Conservation (phyloP, 2,329 filamentous ascomycete genomes). For the Ophiostoma tasmaniense region DNA sequence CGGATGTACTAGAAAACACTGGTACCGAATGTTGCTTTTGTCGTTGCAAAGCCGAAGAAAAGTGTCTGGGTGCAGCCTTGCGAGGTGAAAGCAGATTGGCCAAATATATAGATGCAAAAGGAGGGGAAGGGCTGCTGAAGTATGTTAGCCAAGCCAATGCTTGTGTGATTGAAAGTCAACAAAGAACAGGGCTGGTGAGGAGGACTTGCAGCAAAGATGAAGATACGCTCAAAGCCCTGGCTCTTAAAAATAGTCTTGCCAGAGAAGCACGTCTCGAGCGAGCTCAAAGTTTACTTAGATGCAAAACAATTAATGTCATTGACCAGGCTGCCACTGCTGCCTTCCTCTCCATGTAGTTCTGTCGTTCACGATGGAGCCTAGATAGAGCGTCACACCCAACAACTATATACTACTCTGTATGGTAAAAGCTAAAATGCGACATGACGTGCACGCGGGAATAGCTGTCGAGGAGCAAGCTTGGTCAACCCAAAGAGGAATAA, state of each 20-base stretch:
- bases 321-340: slow-evolving; percentile 2
- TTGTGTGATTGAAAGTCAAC: neutral
- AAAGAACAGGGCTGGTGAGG: neutral
- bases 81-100: neutral
- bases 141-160: neutral
- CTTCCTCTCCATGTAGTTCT: neutral
- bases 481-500: slow-evolving; percentile 23
- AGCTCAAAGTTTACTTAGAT: neutral
- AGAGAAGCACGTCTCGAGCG: neutral
- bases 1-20: neutral
- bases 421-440: neutral
- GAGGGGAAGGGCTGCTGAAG: neutral
- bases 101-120: neutral
- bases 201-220: neutral
- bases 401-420: neutral
- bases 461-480: neutral
- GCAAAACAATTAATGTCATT: neutral
- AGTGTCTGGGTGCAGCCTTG: neutral
- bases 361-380: neutral
- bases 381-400: neutral
- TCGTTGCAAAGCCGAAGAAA: neutral
- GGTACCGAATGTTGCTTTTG: neutral
- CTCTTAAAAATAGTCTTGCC: neutral
- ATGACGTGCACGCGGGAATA: neutral
- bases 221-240: neutral